A percentile compares a stretch with the other conserved stretches of the same genome.
Evolutionary conservation across 75 land plant genomes (phyloP).

Genomic region (Ceratopteris richardii): DNA sequence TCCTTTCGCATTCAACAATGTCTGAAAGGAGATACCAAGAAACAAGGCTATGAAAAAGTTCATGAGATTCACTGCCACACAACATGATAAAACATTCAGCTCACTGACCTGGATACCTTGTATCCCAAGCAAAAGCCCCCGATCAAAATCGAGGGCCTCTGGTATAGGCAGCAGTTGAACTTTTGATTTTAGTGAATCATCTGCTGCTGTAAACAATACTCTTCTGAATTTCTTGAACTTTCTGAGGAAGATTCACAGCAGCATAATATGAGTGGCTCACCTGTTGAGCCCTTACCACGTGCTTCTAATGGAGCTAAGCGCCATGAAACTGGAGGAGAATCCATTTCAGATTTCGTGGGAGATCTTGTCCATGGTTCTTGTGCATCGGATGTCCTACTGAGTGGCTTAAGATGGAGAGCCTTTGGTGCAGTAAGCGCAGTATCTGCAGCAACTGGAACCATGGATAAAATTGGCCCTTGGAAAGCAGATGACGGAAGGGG

Average conservation of each 20-base stretch:
- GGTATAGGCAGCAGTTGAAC: conserved; percentile 85
- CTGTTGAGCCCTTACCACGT: neutral
- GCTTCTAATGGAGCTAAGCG: conserved; percentile 21
- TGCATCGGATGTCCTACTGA: conserved; percentile 48
- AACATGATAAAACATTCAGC: neutral
- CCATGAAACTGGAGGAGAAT: conserved; percentile 74
- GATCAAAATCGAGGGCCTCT: conserved; percentile 91
- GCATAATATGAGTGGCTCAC: neutral
- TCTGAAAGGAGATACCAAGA: conserved; percentile 16
- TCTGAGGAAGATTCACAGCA: no score
- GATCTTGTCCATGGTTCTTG: conserved; percentile 98
- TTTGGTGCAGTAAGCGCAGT: conserved; percentile 53
- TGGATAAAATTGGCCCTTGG: conserved; percentile 9
- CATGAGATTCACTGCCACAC: no score
- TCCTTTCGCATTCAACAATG: conserved; percentile 37
- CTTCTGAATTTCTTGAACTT: neutral
- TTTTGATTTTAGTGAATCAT: conserved; percentile 31
- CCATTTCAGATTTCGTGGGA: conserved; percentile 88
- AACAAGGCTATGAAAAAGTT: neutral
- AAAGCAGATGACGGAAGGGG: conserved; percentile 50
- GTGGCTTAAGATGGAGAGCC: conserved; percentile 57
- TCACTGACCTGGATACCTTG: conserved; percentile 81
- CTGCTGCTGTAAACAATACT: neutral
- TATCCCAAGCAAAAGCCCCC: conserved; percentile 94
- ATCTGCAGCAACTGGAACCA: conserved; percentile 36